phyloP scores from a whole-genome alignment of 2,329 filamentous ascomycete genomes.

The Cladosporium sp. region DNA sequence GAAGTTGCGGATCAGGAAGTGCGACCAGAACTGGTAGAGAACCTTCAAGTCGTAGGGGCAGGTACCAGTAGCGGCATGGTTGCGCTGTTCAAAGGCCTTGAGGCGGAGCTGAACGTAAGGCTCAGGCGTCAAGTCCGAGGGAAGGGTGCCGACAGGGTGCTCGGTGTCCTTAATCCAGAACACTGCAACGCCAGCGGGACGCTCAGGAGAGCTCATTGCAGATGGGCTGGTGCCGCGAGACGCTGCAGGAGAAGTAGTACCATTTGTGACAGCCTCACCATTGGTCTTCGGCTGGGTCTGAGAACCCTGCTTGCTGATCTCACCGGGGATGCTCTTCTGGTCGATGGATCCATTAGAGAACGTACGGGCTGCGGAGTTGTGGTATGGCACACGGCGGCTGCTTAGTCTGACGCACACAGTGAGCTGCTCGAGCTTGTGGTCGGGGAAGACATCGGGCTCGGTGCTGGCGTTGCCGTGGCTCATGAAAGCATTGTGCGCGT shows the following conservation, averaged over 20 bases:
- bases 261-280: constrained; percentile 30
- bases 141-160: constrained; percentile 39
- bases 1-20: constrained; percentile 69
- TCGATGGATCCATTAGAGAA: constrained; percentile 56
- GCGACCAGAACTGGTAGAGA: constrained; percentile 71
- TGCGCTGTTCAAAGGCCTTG: constrained; percentile 48
- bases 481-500: constrained; percentile 17
- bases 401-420: constrained; percentile 47
- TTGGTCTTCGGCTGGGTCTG: constrained; percentile 35
- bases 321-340: constrained; percentile 47
- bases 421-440: constrained; percentile 50
- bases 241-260: constrained; percentile 10
- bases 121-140: constrained; percentile 44
- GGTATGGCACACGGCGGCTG: constrained; percentile 31
- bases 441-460: constrained; percentile 46
- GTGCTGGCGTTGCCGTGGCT: constrained; percentile 16
- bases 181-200: constrained; percentile 27
- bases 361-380: constrained; percentile 42
- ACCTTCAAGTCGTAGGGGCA: constrained; percentile 58
- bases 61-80: constrained; percentile 38
- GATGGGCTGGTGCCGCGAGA: constrained; percentile 5
- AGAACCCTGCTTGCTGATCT: constrained; percentile 39
- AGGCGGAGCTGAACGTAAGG: constrained; percentile 46
- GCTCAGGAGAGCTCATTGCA: constrained; percentile 16
- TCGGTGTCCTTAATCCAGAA: constrained; percentile 51